phyloP scores from a whole-genome alignment of 306 rosid species.

The Pueraria montana region DNA sequence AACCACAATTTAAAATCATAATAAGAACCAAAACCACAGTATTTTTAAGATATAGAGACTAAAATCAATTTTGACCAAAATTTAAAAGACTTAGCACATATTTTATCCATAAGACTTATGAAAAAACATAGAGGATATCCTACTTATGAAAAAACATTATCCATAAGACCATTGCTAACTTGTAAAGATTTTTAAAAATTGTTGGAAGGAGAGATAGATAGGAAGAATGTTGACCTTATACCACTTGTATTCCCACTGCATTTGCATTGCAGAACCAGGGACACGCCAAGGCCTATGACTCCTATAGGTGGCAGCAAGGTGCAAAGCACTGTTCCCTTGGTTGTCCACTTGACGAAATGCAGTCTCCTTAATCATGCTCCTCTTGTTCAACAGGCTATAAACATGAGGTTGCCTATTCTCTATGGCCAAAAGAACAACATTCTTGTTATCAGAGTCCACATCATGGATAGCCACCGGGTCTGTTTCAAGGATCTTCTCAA shows the following conservation, averaged over 20 bases:
- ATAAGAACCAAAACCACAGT: not conserved
- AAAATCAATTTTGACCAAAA: too few relatives aligned
- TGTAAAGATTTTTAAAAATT: not conserved
- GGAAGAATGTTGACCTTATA: conserved; percentile 51
- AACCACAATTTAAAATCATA: too few relatives aligned
- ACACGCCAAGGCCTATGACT: conserved; percentile 55
- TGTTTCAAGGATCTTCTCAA: conserved; percentile 52
- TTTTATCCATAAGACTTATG: too few relatives aligned
- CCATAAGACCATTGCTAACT: not conserved
- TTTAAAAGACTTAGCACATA: not conserved
- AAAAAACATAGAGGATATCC: not conserved
- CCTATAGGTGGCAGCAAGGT: conserved; percentile 54
- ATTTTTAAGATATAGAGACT: not conserved
- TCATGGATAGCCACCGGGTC: conserved; percentile 58
- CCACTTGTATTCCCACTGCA: conserved; percentile 73
- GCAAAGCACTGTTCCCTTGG: conserved; percentile 59
- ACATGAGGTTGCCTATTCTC: conserved; percentile 63
- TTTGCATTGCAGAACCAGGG: conserved; percentile 65
- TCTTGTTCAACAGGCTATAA: conserved; percentile 38
- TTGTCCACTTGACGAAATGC: conserved; percentile 54
- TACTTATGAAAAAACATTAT: too few relatives aligned
- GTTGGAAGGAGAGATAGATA: not conserved
- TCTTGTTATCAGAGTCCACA: conserved; percentile 52
- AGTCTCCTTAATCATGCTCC: conserved; percentile 35
- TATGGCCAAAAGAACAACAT: conserved; percentile 59